Conservation (phyloP, 2,329 filamentous ascomycete species). For the Colletotrichum sojae region DNA sequence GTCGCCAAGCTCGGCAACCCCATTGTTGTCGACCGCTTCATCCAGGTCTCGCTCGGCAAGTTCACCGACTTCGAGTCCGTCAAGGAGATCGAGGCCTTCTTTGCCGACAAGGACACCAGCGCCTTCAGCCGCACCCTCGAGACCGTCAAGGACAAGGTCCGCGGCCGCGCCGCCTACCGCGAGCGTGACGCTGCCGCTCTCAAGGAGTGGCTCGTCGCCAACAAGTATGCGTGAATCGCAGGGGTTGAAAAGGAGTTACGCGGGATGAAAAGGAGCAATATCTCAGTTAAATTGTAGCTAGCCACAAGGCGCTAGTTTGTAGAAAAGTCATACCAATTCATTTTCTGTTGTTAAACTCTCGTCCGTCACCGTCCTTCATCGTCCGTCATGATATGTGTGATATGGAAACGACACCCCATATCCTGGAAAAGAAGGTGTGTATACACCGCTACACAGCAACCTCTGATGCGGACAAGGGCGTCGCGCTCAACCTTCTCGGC, state of each 20-base stretch:
- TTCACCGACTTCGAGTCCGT: conserved; percentile 80
- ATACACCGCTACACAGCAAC: too few relatives aligned
- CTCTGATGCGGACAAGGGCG: too few relatives aligned
- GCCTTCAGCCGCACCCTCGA: conserved; percentile 89
- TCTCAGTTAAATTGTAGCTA: conserved; percentile 27
- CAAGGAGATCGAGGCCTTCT: conserved; percentile 87
- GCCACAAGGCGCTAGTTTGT: conserved; percentile 2
- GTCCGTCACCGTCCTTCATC: too few relatives aligned
- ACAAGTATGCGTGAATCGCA: conserved; percentile 54
- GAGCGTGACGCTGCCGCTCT: conserved; percentile 80
- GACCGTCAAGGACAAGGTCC: conserved; percentile 88
- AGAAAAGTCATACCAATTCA: conserved; percentile 15
- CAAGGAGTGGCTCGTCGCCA: conserved; percentile 81
- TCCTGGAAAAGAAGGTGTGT: too few relatives aligned
- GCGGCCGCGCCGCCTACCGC: conserved; percentile 86
- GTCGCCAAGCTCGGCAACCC: conserved; percentile 83
- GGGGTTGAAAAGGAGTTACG: background rate
- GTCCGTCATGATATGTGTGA: too few relatives aligned
- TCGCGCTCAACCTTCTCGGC: too few relatives aligned
- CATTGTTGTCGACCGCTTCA: conserved; percentile 89
- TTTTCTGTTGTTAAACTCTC: background rate
- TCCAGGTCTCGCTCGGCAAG: conserved; percentile 82
- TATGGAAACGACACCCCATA: too few relatives aligned
- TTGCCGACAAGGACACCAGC: conserved; percentile 86
- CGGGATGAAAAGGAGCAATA: background rate